Base-by-base conservation (phyloP, 805 yeast genomes). In the Barnettozyma pratensis region DNA sequence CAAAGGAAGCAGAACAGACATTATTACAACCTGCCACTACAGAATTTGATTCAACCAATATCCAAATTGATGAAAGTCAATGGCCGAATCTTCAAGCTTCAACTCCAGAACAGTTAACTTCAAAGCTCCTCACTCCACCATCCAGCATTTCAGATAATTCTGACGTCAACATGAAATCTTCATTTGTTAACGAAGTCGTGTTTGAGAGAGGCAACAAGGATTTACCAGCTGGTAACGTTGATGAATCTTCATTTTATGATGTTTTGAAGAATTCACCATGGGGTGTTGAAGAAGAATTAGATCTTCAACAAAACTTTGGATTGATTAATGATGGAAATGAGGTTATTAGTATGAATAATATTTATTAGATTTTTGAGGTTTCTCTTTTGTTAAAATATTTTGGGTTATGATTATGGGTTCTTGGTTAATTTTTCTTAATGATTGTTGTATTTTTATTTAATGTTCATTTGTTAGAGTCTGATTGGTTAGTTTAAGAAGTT, bases 51-150 rank as follows among this genome's bases (percentile, higher is more conserved):
- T n/a, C 37, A 41, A 8, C 39, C 4, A 35, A 7, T 9, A 29
- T 42, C 8, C 50, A 42, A 29, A 41, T 43, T 31, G 59, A 46
- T 27, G 55, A 49, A 6, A 29, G 45, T 7, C 54, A 51, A 36
- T 58, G 62, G 63, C 58, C 59, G 29, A 47, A 50, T 3, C 14
- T 52, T 10, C 49, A 53, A 35, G 53, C 52, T 6, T 46, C 60
- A 4, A 53, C 59, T 4, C 57, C 60, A n/a, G 53, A 45, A 14
- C 41, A 49, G 10, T 19, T 35, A 6, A 25, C 32, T 5, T 44
- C 52, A 7, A 49, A 44, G 30, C 19, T 57, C 30, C 36, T 54
- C 41, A 57, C 60, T 5, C 60, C 62, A 5, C 60, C 62, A 38
- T 50, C 60, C 4, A 53, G 55, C 25, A 54, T 50, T 11, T 42